A percentile compares a stretch with the other conserved stretches of the same genome.
These are phyloP conservation scores for Diplogelasinospora grovesii DNA, from an alignment of 495 filamentous ascomycete species.

Conservation along the genomic window DNA sequence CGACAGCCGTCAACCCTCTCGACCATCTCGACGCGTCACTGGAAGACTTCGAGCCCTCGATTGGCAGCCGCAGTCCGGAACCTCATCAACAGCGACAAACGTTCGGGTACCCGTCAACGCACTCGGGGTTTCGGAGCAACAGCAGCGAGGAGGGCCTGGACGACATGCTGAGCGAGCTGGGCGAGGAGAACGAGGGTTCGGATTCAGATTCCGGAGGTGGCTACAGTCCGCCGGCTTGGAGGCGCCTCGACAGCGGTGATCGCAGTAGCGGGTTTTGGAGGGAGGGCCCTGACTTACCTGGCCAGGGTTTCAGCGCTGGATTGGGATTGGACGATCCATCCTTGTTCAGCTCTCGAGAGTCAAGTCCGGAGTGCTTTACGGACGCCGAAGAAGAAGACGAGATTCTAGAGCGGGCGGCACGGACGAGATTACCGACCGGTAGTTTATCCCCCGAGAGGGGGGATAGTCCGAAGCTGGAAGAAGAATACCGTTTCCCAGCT, in stretches of 20 bases:
- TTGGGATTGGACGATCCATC: conserved; percentile 1
- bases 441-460: conserved; percentile 46
- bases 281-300: too few species aligned
- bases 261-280: conserved; percentile 51
- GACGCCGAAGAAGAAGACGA: conserved; percentile 29
- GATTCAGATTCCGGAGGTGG: conserved; percentile 40
- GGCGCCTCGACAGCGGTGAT: conserved; percentile 45
- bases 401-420: conserved; percentile 42
- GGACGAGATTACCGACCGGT: conserved; percentile 46
- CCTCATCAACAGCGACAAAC: conserved; percentile 1
- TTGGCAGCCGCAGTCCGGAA: conserved; percentile 13
- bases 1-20: conserved; percentile 48
- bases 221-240: conserved; percentile 52
- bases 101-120: conserved; percentile 60
- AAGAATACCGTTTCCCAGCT: conserved; percentile 20
- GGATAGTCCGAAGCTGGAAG: conserved; percentile 38
- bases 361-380: conserved; percentile 27
- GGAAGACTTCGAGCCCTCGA: conserved; percentile 62
- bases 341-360: conserved; percentile 14
- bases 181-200: conserved; percentile 30
- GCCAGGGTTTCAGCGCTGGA: too few species aligned
- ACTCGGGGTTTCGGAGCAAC: conserved; percentile 66
- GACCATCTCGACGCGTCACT: conserved; percentile 70
- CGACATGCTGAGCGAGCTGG: conserved; percentile 41
- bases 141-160: conserved; percentile 30